These are phyloP conservation scores for Penicillium psychrofluorescens DNA, from an alignment of 495 filamentous ascomycete species.

Conservation along the genomic window DNA sequence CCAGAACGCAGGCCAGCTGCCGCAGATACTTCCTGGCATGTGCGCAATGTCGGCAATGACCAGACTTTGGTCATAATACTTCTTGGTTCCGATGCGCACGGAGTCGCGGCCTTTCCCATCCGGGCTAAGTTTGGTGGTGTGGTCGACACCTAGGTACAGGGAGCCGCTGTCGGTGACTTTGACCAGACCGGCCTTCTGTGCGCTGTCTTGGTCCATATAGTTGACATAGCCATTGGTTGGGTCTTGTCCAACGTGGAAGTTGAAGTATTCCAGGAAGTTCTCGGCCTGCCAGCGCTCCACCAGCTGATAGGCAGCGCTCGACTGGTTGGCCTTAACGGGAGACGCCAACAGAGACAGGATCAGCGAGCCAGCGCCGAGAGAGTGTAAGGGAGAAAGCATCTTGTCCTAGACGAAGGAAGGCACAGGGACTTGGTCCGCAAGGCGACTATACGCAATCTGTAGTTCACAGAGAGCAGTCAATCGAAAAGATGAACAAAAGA, in stretches of 20 bases:
- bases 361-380: slow-evolving; percentile 23
- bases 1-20: slow-evolving; percentile 75
- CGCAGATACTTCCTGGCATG: slow-evolving; percentile 66
- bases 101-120: slow-evolving; percentile 53
- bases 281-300: slow-evolving; percentile 36
- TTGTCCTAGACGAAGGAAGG: background rate
- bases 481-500: background rate
- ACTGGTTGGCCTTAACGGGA: slow-evolving; percentile 5
- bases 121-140: slow-evolving; percentile 24
- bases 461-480: background rate
- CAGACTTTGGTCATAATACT: slow-evolving; percentile 59
- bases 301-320: slow-evolving; percentile 29
- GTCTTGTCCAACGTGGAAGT: slow-evolving; percentile 44
- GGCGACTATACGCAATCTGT: background rate
- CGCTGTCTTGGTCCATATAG: slow-evolving; percentile 51
- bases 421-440: too few species aligned
- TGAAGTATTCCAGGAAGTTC: slow-evolving; percentile 46
- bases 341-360: slow-evolving; percentile 13
- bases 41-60: slow-evolving; percentile 69
- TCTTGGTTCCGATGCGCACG: slow-evolving; percentile 61
- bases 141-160: slow-evolving; percentile 48
- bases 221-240: slow-evolving; percentile 66
- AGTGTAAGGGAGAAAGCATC: slow-evolving; percentile 14
- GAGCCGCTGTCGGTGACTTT: slow-evolving; percentile 41
- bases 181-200: slow-evolving; percentile 49